Evolutionary conservation across 441 rosid species (phyloP), one percentile per base, ranked within the genome.

Genomic region (Jatropha podagrica): DNA sequence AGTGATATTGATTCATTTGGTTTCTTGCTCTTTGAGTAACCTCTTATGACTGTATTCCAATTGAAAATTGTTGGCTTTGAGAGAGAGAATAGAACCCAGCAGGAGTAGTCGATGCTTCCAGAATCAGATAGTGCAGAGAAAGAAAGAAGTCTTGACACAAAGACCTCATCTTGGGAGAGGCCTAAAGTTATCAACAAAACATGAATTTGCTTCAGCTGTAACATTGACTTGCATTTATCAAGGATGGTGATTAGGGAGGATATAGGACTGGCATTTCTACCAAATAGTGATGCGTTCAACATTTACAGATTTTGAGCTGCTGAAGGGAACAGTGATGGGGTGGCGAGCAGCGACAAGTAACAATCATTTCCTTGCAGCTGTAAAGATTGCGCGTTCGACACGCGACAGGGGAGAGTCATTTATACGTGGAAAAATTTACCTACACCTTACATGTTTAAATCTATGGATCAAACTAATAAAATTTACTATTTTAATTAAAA

Each of bases 21-120:
- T 59, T 41, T 79, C 79, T 68, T 89, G 83, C 87, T 85, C 32
- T 67, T 76, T 26, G 90, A 85, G 72, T 81, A 90, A 2, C 95
- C 97, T 78, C 94, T 78, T 32, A 92, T 75, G 42, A 92, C 71
- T 1, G 84, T 72, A 79, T 86, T 92, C 97, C 97, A 91, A 59
- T 81, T 66, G 73, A 79, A 89, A 55, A 74, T 27, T 18, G 82
- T 76, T 15, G 90, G 91, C 55, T 79, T 75, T 1, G 88, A 78
- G 66, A 87, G 79, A 12, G 78, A 68, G 5, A 76, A 78, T n/a
- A 94, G 71, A 76, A 86, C 52, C 72, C 55, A 83, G 85, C 69
- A 75, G 69, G 92, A 88, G 82, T 90, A 88, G 27, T 80, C 83
- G 27, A 83, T 67, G 85, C 80, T 75, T 51, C 85, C 85, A 3